These are phyloP conservation scores for Puccinia polysora DNA, from an alignment of 1,284 basidiomycete genomes.

Conservation along the genomic window DNA sequence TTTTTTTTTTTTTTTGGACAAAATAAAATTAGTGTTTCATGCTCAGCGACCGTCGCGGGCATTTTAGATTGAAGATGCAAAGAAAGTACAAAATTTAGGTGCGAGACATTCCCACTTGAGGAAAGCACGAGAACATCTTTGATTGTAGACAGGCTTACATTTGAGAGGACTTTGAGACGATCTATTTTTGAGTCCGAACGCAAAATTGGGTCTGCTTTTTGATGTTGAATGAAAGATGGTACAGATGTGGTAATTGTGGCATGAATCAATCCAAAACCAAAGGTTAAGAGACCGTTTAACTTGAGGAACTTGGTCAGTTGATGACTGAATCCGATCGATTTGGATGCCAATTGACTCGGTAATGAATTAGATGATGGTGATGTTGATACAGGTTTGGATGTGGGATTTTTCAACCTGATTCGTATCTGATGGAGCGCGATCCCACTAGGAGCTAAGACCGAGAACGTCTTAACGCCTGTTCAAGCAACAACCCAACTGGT, in stretches of 20 bases:
- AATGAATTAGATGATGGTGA: no score
- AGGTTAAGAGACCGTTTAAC: constrained; percentile 11
- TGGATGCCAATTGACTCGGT: no score
- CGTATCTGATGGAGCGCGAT: neutral
- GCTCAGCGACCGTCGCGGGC: no score
- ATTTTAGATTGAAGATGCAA: no score
- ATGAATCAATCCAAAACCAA: constrained; percentile 8
- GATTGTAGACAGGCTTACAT: no score
- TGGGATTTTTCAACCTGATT: neutral
- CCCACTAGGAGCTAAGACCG: neutral
- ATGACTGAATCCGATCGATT: neutral
- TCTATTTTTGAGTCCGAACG: neutral
- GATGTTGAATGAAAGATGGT: neutral
- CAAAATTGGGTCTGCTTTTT: neutral
- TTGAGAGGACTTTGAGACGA: neutral
- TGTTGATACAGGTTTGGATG: no score
- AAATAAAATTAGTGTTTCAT: no score
- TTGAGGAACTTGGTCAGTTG: constrained; percentile 13
- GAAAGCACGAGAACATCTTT: no score
- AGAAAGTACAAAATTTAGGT: no score
- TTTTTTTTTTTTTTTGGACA: neutral
- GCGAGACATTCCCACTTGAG: no score
- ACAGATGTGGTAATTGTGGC: neutral
- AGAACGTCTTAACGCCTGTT: neutral
- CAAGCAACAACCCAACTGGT: no score